A percentile compares a stretch with the other conserved stretches of the same genome.
Evolutionary conservation across 306 rosid genomes (phyloP).

Genomic region (Senna siamea): DNA sequence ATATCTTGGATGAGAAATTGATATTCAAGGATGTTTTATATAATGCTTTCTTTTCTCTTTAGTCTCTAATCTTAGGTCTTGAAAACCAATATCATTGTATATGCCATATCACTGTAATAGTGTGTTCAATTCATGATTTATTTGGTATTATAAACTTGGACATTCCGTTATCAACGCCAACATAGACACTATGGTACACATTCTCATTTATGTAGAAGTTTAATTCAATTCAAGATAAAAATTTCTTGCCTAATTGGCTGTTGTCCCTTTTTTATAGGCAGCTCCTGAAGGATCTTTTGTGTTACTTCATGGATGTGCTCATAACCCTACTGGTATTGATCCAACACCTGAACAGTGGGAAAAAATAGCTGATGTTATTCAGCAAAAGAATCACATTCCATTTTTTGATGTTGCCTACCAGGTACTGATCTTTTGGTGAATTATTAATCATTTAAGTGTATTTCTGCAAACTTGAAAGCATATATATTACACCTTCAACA

Average conservation of each 20-base stretch:
- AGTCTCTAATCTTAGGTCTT: slow-evolving; percentile 2
- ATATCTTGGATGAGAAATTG: slow-evolving; percentile 1
- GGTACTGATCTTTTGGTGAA: slow-evolving; percentile 51
- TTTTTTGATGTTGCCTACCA: slow-evolving; percentile 98
- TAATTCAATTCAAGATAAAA: slow-evolving; percentile 9
- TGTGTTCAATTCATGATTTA: slow-evolving; percentile 28
- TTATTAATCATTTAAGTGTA: slow-evolving; percentile 14
- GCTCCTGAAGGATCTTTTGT: slow-evolving; percentile 97
- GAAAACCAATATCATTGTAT: slow-evolving; percentile 1
- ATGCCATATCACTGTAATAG: slow-evolving; percentile 17
- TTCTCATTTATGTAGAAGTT: slow-evolving; percentile 18
- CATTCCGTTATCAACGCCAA: slow-evolving; percentile 15
- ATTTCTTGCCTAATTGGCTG: slow-evolving; percentile 26
- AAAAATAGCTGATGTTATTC: slow-evolving; percentile 88
- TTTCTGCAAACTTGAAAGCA: background rate
- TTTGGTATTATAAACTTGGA: slow-evolving; percentile 15
- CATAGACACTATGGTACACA: slow-evolving; percentile 8
- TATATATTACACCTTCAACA: background rate
- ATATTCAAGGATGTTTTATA: slow-evolving; percentile 2
- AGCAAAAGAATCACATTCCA: slow-evolving; percentile 81
- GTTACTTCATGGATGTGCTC: slow-evolving; percentile 99
- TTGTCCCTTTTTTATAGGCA: slow-evolving; percentile 51
- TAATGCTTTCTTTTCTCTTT: background rate
- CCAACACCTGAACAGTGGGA: slow-evolving; percentile 95
- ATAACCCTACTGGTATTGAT: slow-evolving; percentile 98